Percentiles rank a stretch among this genome's conserved stretches.
phyloP scores from a whole-genome alignment of 345 rosid species.

The Pistacia vera region DNA sequence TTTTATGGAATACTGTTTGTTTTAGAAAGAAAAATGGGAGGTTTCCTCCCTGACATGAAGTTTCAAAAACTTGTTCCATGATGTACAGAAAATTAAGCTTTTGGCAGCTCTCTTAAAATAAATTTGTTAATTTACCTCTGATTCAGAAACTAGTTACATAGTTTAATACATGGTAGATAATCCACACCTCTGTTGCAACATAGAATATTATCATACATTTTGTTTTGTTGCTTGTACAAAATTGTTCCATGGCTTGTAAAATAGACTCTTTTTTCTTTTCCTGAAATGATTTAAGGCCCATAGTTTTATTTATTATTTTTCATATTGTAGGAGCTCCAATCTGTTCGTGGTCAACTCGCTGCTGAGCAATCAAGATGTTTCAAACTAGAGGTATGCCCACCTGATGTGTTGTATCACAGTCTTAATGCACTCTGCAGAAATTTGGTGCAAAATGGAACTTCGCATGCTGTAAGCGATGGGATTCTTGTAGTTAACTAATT shows the following conservation, averaged over 20 bases:
- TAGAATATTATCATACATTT: not conserved
- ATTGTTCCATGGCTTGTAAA: not conserved
- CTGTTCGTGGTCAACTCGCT: conserved; percentile 94
- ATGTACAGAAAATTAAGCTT: not conserved
- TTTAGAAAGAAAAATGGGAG: not conserved
- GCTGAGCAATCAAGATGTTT: conserved; percentile 97
- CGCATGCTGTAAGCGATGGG: not conserved
- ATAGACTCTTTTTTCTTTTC: not conserved
- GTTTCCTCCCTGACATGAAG: not conserved
- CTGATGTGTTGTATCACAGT: not conserved
- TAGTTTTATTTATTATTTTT: not conserved
- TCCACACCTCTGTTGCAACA: too few relatives aligned
- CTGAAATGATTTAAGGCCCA: not conserved
- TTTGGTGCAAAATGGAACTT: not conserved
- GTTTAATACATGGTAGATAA: too few relatives aligned
- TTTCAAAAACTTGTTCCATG: not conserved
- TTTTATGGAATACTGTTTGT: not conserved
- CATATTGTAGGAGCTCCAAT: conserved; percentile 79
- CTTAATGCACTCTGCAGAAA: too few relatives aligned
- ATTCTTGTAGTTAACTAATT: conserved; percentile 9
- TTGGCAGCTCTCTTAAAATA: not conserved
- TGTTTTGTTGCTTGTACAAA: not conserved
- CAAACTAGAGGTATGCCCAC: conserved; percentile 80
- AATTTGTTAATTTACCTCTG: not conserved
- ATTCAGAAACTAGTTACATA: not conserved